Percentiles rank a stretch among this genome's conserved stretches.
Evolutionary conservation across 2,329 filamentous ascomycete genomes (phyloP).

Genomic region (Arthrobotrys iridis): DNA sequence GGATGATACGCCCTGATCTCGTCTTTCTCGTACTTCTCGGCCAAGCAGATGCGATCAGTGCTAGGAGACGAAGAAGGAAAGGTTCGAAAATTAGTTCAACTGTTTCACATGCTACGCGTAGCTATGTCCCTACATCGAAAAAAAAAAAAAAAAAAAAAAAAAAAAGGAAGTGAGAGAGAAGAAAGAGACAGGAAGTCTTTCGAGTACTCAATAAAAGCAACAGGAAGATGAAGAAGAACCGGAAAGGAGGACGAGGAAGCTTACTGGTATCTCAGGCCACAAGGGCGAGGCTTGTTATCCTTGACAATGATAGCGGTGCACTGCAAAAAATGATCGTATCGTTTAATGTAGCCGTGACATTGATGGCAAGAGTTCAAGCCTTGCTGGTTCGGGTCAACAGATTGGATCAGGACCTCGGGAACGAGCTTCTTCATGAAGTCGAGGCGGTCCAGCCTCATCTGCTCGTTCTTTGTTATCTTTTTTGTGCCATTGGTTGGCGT

Average conservation of each 20-base stretch:
- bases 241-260: neutral
- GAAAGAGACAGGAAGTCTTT: neutral
- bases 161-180: neutral
- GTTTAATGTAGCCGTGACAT: constrained; percentile 47
- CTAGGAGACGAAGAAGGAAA: constrained; percentile 4
- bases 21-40: constrained; percentile 44
- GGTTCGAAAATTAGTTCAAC: constrained; percentile 4
- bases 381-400: constrained; percentile 49
- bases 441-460: constrained; percentile 42
- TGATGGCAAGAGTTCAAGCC: constrained; percentile 48
- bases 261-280: constrained; percentile 49
- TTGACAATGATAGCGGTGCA: constrained; percentile 48
- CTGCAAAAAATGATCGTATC: constrained; percentile 51
- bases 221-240: no score
- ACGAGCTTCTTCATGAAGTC: constrained; percentile 53
- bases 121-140: neutral
- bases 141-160: constrained; percentile 1
- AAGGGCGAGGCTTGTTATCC: constrained; percentile 47
- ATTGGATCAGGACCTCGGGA: constrained; percentile 42
- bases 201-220: no score
- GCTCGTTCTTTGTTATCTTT: constrained; percentile 51
- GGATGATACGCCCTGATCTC: constrained; percentile 50
- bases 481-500: constrained; percentile 39
- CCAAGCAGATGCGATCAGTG: constrained; percentile 51
- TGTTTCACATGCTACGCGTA: neutral